Evolutionary conservation across 305 asterid species (phyloP), one percentile per base, ranked within the genome.

Genomic region (Coffea humblotiana): DNA sequence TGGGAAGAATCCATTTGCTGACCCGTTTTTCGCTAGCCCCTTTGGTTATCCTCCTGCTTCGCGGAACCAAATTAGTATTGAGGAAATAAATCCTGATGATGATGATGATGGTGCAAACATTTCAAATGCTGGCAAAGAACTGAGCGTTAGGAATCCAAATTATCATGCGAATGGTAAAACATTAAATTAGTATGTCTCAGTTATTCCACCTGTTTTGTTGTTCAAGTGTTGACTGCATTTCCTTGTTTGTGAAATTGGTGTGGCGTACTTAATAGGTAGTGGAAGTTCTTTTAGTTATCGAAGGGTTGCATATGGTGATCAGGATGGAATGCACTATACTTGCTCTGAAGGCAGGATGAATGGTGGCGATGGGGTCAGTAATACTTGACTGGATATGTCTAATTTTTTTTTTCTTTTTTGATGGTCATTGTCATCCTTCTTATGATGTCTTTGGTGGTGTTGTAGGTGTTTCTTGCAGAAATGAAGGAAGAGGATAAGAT

Each of bases 301-400:
- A 78, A 87, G 91, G 80, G 91, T 90, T 0, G 88, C 92, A 2
- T 90, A 87, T 79, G 98, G 95, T 66, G 95, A 95, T 71, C 78
- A 63, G 2, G 84, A 89, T 76, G 98, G 97, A 74, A 77, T 82
- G 67, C 84, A 88, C 82, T 91, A 91, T 81, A 79, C 91, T 77
- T 89, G 92, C 72, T 90, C 97, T 1, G 89, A 90, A 48, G 92
- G 97, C 83, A 90, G 80, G 83, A 84, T 90, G 88, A 54, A 72
- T 21, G 96, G 97, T 66, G 89, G 83, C 80, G 97, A 92, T 80
- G 98, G 96, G 90, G 98, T 94, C 85, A 86, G 97, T 86, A 51
- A 43, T 47, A 15, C 47, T 3, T 47, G 8, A 15, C 73, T 37
- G 72, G 72, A n/a, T 5, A 40, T 40, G 32, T 40, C 43, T 40